Conservation (phyloP, 2,329 filamentous ascomycete genomes). For the Cladosporium austrohemisphaericum region DNA sequence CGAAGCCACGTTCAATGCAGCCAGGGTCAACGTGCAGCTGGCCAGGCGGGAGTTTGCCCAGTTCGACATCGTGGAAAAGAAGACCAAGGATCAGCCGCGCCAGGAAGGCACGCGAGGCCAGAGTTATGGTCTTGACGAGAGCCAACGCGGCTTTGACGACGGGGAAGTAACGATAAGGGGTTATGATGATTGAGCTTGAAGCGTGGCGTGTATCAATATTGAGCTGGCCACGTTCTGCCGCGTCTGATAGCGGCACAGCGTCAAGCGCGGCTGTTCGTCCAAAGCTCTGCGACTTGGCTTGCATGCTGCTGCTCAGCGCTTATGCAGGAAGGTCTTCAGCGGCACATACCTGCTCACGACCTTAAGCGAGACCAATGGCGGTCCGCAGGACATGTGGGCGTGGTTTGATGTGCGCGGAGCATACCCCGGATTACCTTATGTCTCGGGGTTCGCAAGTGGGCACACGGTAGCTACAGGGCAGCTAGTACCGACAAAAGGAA, state of each 20-base stretch:
- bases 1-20: conserved; percentile 86
- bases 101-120: conserved; percentile 1
- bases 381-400: no score
- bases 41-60: conserved; percentile 77
- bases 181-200: conserved; percentile 10
- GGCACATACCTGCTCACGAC: no score
- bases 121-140: conserved; percentile 41
- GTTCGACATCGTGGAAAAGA: conserved; percentile 47
- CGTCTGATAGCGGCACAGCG: conserved; percentile 1
- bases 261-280: conserved; percentile 3
- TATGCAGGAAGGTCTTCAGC: no score
- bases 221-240: no score
- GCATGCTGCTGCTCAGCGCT: no score
- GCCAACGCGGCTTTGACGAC: conserved; percentile 2
- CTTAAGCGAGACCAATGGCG: no score
- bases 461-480: no score
- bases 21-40: conserved; percentile 83
- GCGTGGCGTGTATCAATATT: conserved; percentile 4
- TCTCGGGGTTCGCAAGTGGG: no score
- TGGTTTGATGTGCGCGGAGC: no score
- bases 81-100: conserved; percentile 24
- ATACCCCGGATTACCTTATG: no score
- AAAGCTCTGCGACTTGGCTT: no score
- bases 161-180: conserved; percentile 1
- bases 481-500: no score